Conservation (phyloP, 2,329 filamentous ascomycete genomes). For the Xylaria sp. region DNA sequence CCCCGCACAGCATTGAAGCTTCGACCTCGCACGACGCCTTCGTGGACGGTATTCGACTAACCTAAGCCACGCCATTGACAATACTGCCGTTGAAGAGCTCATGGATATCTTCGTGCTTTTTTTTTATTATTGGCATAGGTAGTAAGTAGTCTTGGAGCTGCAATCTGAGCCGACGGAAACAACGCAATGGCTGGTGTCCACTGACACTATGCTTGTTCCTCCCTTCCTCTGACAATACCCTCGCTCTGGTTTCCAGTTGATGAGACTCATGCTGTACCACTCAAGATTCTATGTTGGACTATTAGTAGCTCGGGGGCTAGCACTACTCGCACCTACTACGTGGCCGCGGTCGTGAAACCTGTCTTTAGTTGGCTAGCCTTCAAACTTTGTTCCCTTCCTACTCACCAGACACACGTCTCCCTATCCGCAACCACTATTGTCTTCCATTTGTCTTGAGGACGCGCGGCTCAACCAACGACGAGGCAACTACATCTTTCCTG, state of each 20-base stretch:
- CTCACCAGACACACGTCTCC: constrained; percentile 8
- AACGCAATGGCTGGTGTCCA: not conserved
- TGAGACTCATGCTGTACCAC: constrained; percentile 4
- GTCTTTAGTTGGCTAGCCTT: constrained; percentile 29
- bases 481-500: not conserved
- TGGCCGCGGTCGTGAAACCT: constrained; percentile 35
- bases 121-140: too few relatives aligned
- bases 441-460: constrained; percentile 14
- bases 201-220: not conserved
- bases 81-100: not conserved
- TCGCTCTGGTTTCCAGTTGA: not conserved
- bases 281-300: constrained; percentile 4
- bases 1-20: constrained; percentile 30
- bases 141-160: not conserved
- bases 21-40: constrained; percentile 18
- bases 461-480: constrained; percentile 31
- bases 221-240: not conserved
- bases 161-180: not conserved
- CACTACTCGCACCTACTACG: constrained; percentile 15
- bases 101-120: not conserved
- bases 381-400: constrained; percentile 34
- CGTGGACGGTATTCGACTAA: constrained; percentile 16
- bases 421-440: constrained; percentile 1
- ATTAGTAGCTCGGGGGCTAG: constrained; percentile 22
- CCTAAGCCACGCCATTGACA: not conserved